A percentile compares a stretch with the other conserved stretches of the same genome.
Evolutionary conservation across 2,329 filamentous ascomycete genomes (phyloP).

Genomic region (Neofusicoccum sp.): DNA sequence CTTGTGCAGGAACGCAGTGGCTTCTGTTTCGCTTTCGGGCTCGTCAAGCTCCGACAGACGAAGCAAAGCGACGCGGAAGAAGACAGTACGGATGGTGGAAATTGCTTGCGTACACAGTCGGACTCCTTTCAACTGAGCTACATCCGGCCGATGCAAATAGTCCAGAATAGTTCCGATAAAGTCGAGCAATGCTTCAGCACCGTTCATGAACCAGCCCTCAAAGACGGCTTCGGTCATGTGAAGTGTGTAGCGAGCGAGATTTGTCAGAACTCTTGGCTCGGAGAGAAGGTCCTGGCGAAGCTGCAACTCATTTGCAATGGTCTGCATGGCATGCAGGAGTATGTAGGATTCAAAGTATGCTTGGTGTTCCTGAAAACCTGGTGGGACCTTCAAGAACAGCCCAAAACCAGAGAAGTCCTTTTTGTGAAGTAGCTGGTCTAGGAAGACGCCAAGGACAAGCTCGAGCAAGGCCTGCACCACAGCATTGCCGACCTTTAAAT

Average conservation of each 20-base stretch:
- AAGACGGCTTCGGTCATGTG: constrained; percentile 89
- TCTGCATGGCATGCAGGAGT: constrained; percentile 69
- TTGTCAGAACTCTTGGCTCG: constrained; percentile 82
- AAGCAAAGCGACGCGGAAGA: constrained; percentile 76
- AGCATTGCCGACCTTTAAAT: constrained; percentile 60
- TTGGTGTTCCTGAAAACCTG: constrained; percentile 91
- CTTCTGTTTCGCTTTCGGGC: constrained; percentile 59
- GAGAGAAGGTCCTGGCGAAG: constrained; percentile 65
- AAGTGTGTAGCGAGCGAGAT: constrained; percentile 74
- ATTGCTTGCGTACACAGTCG: constrained; percentile 87
- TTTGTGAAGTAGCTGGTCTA: constrained; percentile 78
- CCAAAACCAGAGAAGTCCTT: constrained; percentile 91
- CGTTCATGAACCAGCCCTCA: constrained; percentile 94
- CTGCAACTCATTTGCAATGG: constrained; percentile 68
- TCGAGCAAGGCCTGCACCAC: constrained; percentile 76
- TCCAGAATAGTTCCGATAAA: constrained; percentile 83
- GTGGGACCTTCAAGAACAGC: constrained; percentile 82
- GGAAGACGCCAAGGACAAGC: constrained; percentile 74
- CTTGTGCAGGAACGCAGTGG: constrained; percentile 73
- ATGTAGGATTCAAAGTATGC: constrained; percentile 93
- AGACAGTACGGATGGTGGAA: constrained; percentile 69
- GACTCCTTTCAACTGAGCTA: constrained; percentile 79
- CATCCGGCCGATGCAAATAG: constrained; percentile 80
- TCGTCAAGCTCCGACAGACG: constrained; percentile 81
- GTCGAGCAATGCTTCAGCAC: constrained; percentile 78